Base-by-base conservation (phyloP, 768 basidiomycete species). In the Phanerodontia chrysosporium region DNA sequence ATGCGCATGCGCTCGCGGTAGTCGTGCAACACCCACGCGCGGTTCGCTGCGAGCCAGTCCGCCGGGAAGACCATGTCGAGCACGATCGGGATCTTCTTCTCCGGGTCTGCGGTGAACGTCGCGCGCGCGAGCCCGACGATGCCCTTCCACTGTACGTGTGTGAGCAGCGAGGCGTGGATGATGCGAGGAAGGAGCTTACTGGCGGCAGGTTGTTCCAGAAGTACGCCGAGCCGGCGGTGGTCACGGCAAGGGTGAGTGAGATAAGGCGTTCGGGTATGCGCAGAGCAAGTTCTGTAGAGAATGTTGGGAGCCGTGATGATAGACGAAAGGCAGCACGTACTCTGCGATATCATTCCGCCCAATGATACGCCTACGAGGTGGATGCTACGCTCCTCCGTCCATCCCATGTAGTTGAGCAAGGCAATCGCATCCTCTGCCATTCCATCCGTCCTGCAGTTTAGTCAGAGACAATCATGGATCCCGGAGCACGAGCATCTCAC, bases 341-440 rank as follows among this genome's bases (percentile, higher is more conserved):
- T 86, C 73, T 90, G 87, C 0, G 89, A 83, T 51, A 91, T 90
- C 91, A 92, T 93, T 4, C 91, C 91, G 1, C 92, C 92, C 4
- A 94, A 70, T 39, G 89, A 91, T 24, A 83, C 72, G 8, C 92
- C 88, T 22, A 93, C 85, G 30, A 93, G 71, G 65, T 92, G 85
- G 6, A 94, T 45, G 49, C 80, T 78, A 4, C 81, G 80, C 10
- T 80, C 72, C 7, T 68, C 77, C 0, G 80, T 90, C 90, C 91
- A 94, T 1, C 82, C 86, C 6, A 94, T 62, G 63, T 83, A 80
- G 64, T 93, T 80, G 4, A 94, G 75, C 3, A 92, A 76, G 12
- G 76, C 80, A 28, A 91, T 71, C 5, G 76, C 76, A 61, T 94
- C 92, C 58, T 86, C 81, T 2, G 92, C 91, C 91, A 93, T 92